A percentile compares a stretch with the other conserved stretches of the same genome.
Evolutionary conservation across 768 basidiomycete genomes (phyloP).

Genomic region (Dacryopinax primogenitus): DNA sequence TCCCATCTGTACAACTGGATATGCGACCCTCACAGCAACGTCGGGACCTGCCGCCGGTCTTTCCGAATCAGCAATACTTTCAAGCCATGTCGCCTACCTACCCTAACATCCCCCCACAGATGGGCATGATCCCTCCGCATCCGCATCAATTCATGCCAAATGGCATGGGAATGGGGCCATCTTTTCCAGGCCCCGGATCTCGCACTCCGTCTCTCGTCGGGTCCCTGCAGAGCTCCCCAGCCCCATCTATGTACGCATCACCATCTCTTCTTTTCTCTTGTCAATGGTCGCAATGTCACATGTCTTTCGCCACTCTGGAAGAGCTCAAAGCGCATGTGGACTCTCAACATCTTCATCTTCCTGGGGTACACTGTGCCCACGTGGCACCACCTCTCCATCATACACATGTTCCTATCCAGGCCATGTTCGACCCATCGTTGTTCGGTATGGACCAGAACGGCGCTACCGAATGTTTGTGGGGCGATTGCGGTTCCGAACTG

Average conservation of each 20-base stretch:
- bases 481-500: background rate
- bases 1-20: background rate
- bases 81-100: background rate
- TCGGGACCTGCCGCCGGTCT: background rate
- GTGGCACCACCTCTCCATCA: background rate
- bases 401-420: background rate
- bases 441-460: background rate
- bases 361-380: background rate
- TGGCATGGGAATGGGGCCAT: background rate
- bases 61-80: background rate
- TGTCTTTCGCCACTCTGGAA: constrained; percentile 48
- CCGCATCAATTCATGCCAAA: background rate
- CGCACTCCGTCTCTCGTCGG: background rate
- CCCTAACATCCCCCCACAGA: background rate
- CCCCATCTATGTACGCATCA: background rate
- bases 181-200: background rate
- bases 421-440: background rate
- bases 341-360: constrained; percentile 2
- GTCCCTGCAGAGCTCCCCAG: constrained; percentile 2
- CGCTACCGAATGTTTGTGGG: constrained; percentile 2
- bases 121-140: background rate
- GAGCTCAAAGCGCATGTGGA: constrained; percentile 67
- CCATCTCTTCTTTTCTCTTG: constrained; percentile 39
- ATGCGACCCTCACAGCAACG: constrained; percentile 6
- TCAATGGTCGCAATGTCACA: constrained; percentile 53